phyloP scores from a whole-genome alignment of 2,329 filamentous ascomycete species.

The Neopestalotiopsis sp. region DNA sequence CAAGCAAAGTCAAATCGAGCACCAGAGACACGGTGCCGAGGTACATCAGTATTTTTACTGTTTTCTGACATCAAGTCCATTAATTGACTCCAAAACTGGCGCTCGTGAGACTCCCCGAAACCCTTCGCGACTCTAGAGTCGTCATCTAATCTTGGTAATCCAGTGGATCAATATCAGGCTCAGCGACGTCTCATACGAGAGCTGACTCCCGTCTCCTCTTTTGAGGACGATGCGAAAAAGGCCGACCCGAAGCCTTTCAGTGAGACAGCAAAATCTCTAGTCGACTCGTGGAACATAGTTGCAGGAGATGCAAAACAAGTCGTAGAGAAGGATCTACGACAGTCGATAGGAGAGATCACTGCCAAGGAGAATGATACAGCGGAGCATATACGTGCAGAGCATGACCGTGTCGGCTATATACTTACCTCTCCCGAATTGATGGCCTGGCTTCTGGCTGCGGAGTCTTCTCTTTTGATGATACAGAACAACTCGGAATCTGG shows the following conservation, averaged over 20 bases:
- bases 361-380: background rate
- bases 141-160: background rate
- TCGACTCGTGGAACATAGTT: background rate
- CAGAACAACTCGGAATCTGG: constrained; percentile 17
- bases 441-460: constrained; percentile 10
- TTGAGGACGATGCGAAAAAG: background rate
- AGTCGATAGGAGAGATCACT: constrained; percentile 19
- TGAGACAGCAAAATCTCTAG: background rate
- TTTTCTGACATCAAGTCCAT: constrained; percentile 20
- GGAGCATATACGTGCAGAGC: constrained; percentile 17
- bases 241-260: background rate
- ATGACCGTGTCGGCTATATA: constrained; percentile 23
- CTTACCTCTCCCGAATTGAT: constrained; percentile 21
- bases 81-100: constrained; percentile 22
- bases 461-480: constrained; percentile 21
- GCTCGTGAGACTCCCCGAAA: constrained; percentile 16
- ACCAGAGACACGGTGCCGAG: constrained; percentile 5
- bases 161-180: constrained; percentile 18
- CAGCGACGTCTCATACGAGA: background rate
- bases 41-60: constrained; percentile 22
- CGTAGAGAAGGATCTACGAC: constrained; percentile 14
- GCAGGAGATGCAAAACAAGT: background rate
- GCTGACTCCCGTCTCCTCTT: background rate
- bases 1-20: background rate
- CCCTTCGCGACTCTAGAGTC: background rate